A percentile compares a stretch with the other conserved stretches of the same genome.
These are phyloP conservation scores for Neostapfia colusana DNA, from an alignment of 176 grass and related monocot genomes.

Conservation along the genomic window DNA sequence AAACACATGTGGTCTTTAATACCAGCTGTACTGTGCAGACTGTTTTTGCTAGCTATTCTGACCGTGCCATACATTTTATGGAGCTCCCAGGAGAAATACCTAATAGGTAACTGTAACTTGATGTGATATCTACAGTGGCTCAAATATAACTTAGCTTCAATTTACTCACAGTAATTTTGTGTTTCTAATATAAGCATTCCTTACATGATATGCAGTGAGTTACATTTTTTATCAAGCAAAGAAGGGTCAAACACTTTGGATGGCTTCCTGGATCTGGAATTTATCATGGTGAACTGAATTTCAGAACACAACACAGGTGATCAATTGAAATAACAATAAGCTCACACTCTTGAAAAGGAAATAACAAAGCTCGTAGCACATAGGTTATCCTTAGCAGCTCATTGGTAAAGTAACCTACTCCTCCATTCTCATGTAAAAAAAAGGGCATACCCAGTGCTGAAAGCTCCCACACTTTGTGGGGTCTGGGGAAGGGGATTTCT, in stretches of 20 bases:
- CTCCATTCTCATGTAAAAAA: no score
- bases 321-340: background rate
- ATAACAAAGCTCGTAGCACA: background rate
- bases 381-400: background rate
- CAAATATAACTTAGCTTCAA: background rate
- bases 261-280: conserved; percentile 98
- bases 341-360: no score
- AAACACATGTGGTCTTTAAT: conserved; percentile 16
- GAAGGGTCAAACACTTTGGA: conserved; percentile 93
- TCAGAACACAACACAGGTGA: conserved; percentile 93
- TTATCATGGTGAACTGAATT: conserved; percentile 93
- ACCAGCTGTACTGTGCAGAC: conserved; percentile 40
- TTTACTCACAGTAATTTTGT: background rate
- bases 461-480: no score
- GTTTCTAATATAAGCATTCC: conserved; percentile 32
- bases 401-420: no score
- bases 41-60: conserved; percentile 90
- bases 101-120: conserved; percentile 59
- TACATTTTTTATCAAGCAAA: conserved; percentile 97
- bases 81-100: conserved; percentile 98
- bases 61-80: conserved; percentile 86
- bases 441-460: no score
- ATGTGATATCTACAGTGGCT: conserved; percentile 9
- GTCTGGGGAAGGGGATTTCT: no score
- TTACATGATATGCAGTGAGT: conserved; percentile 61